Base-by-base conservation (phyloP, 202 grass and related monocot genomes). In the Alloteropsis angusta region DNA sequence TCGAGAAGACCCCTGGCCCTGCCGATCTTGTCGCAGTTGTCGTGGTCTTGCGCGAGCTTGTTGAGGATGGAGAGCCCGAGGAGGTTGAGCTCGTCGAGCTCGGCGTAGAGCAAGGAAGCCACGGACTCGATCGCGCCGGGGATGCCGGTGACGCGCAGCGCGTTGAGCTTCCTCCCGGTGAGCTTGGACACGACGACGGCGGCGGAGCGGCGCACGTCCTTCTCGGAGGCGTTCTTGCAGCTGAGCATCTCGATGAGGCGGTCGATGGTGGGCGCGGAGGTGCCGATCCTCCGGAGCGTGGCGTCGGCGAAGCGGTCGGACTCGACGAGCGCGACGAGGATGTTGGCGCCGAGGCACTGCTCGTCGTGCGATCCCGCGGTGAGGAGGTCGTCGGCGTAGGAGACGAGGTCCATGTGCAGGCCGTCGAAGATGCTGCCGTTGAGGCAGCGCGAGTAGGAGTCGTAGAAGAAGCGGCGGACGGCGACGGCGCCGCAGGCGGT, bases 201-300 rank as follows among this genome's bases (percentile, higher is more conserved):
- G 0, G 88, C 91, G 1, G 81, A 82, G 3, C 86, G 60, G 14
- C 88, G 79, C 16, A 82, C 74, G 55, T 88, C 88, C 48, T 75
- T 69, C 63, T 90, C 91, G 1, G 61, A 68, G 6, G 61, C 36
- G 55, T 60, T 81, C 50, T 90, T 84, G 88, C 88, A 93, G 58
- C 67, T 93, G 48, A 93, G 84, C 91, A 93, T 91, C 71, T 93
- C 88, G 28, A 93, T 71, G 57, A 93, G 88, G 16, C 91, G 70
- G 83, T 86, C 85, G 32, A 81, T 68, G 46, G 60, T 47, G 26
- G 75, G 47, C 6, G 39, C 71, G 0, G 85, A 91, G 11, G 80
- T 86, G 3, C 85, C 80, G 25, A 93, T 78, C 83, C 78, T 84
- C 19, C 85, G 85, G 4, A 93, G 78, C 14, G 83, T 79, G n/a